Evolutionary conservation across 2,329 filamentous ascomycete genomes (phyloP).

Genomic region (Penicillium sumatraense): DNA sequence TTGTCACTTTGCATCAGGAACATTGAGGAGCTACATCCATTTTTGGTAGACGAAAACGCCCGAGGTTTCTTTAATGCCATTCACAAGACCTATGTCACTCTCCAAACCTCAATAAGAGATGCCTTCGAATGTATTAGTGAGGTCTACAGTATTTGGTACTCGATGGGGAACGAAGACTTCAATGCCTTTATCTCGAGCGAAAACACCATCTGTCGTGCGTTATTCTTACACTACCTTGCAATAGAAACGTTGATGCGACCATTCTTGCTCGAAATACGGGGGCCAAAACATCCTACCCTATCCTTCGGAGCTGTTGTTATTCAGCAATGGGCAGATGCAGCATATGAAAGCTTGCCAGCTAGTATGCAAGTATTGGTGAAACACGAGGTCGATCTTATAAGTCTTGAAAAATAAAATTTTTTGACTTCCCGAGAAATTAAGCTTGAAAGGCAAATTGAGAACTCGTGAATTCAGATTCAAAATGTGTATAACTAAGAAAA

Average conservation of each 20-base stretch:
- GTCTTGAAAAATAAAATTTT: background rate
- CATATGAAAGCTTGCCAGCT: background rate
- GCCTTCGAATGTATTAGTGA: background rate
- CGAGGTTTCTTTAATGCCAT: background rate
- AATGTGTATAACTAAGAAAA: no score
- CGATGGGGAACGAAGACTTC: background rate
- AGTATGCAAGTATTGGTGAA: background rate
- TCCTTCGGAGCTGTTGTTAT: constrained; percentile 4
- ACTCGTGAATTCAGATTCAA: no score
- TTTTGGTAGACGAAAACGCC: background rate
- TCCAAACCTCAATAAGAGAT: background rate
- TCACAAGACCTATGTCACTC: background rate
- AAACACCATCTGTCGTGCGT: constrained; percentile 48
- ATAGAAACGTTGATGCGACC: constrained; percentile 49
- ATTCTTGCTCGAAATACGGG: constrained; percentile 13
- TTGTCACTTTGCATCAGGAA: background rate
- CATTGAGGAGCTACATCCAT: background rate
- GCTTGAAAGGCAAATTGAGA: background rate
- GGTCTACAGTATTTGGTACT: constrained; percentile 15
- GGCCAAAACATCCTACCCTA: constrained; percentile 7
- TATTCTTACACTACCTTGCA: constrained; percentile 54
- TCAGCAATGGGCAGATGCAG: background rate
- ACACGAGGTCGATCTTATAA: background rate
- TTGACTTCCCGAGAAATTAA: background rate
- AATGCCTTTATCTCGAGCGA: constrained; percentile 44